Percentiles rank a stretch among this genome's conserved stretches.
Conservation (phyloP, 768 basidiomycete genomes). For the Gyrodon lividus region DNA sequence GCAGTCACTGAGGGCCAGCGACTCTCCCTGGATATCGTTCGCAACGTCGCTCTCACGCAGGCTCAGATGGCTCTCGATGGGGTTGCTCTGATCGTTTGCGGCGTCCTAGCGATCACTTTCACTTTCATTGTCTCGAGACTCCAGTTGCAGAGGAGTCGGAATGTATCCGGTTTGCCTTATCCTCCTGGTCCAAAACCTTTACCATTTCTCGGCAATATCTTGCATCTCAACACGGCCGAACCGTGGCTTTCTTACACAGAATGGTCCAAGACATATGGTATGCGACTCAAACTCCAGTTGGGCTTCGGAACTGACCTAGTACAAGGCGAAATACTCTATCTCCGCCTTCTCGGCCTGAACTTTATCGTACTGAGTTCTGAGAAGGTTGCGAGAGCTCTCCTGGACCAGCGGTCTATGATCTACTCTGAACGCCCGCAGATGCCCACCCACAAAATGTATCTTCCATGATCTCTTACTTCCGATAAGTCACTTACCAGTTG, state of each 20-base stretch:
- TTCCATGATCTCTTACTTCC: background rate
- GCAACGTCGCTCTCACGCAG: background rate
- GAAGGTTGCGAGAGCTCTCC: constrained; percentile 7
- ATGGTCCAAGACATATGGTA: constrained; percentile 1
- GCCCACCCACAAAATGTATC: constrained; percentile 5
- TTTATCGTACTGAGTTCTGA: constrained; percentile 10
- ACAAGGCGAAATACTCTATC: constrained; percentile 7
- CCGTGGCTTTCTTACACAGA: constrained; percentile 5
- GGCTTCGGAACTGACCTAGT: background rate
- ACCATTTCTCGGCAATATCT: constrained; percentile 2
- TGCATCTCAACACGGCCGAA: background rate
- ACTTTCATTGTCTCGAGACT: background rate
- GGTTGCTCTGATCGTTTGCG: background rate
- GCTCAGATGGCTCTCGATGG: background rate
- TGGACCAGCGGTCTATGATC: constrained; percentile 9
- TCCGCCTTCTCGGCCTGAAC: constrained; percentile 7
- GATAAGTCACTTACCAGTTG: background rate
- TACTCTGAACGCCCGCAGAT: constrained; percentile 11
- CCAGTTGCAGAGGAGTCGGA: background rate
- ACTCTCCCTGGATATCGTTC: background rate
- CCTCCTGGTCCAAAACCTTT: constrained; percentile 6
- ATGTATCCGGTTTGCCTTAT: background rate
- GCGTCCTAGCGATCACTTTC: background rate
- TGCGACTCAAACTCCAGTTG: background rate
- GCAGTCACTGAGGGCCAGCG: background rate